Percentiles rank a stretch among this genome's conserved stretches.
Evolutionary conservation across 192 early-diverging fungal species (phyloP).

Genomic region (Backusella macrospora): DNA sequence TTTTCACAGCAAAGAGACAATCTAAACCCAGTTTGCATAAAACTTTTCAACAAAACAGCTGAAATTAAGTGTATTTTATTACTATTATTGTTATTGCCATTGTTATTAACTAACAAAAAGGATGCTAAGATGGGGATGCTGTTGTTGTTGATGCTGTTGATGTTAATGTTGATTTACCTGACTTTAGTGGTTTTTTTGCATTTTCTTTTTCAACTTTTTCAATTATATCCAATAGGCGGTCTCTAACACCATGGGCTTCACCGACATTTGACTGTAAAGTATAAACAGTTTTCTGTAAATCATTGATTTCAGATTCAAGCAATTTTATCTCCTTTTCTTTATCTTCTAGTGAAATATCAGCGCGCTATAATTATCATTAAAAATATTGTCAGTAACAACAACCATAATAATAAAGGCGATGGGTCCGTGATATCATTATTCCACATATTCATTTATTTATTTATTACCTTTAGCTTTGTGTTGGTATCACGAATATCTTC

Average conservation of each 20-base stretch:
- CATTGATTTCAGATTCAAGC: neutral
- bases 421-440: no score
- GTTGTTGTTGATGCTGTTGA: neutral
- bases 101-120: no score
- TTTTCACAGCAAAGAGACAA: no score
- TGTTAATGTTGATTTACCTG: neutral
- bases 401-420: no score
- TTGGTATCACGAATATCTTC: neutral
- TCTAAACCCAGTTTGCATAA: no score
- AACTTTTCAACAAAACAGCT: no score
- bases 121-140: neutral
- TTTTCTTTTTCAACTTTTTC: neutral
- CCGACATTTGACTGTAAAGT: neutral
- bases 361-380: neutral
- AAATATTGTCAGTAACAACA: neutral
- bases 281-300: neutral
- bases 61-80: neutral
- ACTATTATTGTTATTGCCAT: neutral
- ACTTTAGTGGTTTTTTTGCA: neutral
- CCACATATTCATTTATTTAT: neutral
- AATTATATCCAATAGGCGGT: neutral
- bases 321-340: neutral
- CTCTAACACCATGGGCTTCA: conserved; percentile 5
- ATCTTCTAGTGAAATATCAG: neutral
- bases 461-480: neutral